These are phyloP conservation scores for Penicillium sp. DNA, from an alignment of 2,329 filamentous ascomycete genomes.

Conservation along the genomic window DNA sequence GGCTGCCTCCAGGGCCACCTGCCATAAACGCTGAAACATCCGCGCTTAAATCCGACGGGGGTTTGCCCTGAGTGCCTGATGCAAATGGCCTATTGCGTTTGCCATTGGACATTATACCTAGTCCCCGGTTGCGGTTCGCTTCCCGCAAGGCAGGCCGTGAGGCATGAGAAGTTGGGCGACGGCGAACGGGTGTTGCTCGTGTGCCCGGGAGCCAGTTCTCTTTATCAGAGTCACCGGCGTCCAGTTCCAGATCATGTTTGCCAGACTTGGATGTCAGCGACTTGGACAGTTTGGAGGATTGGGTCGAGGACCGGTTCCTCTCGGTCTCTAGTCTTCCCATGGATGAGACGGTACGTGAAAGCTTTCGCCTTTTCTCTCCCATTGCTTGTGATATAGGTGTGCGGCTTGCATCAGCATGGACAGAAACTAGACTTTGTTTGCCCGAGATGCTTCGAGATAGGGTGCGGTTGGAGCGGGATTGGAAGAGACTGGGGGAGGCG, in stretches of 20 bases:
- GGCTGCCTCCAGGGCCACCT: slow-evolving; percentile 61
- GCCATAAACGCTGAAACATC: slow-evolving; percentile 78
- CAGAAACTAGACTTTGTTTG: slow-evolving; percentile 55
- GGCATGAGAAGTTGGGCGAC: slow-evolving; percentile 34
- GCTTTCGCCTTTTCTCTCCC: slow-evolving; percentile 63
- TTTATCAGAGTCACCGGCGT: slow-evolving; percentile 83
- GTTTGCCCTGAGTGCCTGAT: slow-evolving; percentile 40
- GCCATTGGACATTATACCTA: slow-evolving; percentile 29
- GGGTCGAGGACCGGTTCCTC: slow-evolving; percentile 42
- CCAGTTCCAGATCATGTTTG: slow-evolving; percentile 47
- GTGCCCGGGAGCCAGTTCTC: slow-evolving; percentile 77
- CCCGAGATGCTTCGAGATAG: slow-evolving; percentile 55
- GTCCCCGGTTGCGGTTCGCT: slow-evolving; percentile 32
- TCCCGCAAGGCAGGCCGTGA: slow-evolving; percentile 53
- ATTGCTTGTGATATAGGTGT: slow-evolving; percentile 52
- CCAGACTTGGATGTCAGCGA: slow-evolving; percentile 32
- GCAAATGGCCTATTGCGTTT: slow-evolving; percentile 34
- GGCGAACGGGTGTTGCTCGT: slow-evolving; percentile 44
- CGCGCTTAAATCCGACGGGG: slow-evolving; percentile 54
- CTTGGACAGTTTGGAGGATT: slow-evolving; percentile 32
- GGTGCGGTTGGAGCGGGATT: slow-evolving; percentile 67
- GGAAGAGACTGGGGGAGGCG: slow-evolving; percentile 77
- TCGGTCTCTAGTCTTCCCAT: slow-evolving; percentile 63
- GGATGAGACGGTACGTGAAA: slow-evolving; percentile 66
- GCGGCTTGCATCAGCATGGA: slow-evolving; percentile 51